Evolutionary conservation across 2,329 filamentous ascomycete species (phyloP), one percentile per base, ranked within the genome.

Genomic region (Waltergamsia citrina): DNA sequence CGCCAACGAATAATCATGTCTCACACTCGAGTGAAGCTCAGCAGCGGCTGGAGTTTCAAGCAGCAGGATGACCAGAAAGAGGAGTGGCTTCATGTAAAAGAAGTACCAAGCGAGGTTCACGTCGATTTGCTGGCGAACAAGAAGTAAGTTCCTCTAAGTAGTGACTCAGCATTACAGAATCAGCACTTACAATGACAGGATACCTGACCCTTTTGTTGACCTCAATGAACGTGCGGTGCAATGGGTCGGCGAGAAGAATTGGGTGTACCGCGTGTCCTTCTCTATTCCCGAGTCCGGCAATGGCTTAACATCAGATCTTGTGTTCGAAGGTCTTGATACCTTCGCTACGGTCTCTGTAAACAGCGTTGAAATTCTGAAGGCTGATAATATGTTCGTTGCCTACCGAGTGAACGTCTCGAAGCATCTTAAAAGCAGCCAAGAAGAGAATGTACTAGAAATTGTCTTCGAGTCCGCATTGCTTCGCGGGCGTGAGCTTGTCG

Each of bases 261-360:
- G 76, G 76, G 58, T 62, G 2, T 81, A 81, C 48, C 61, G 60
- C 7, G 64, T 60, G 16, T 23, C 29, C n/a, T 2, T 62, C 63
- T 39, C 29, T 37, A 10, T 46, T 43, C 9, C 49, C 50, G n/a
- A 5, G 17, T 7, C 12, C 19, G 8, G 12, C 31, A 16, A 14
- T n/a, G n/a, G n/a, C n/a, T n/a, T n/a, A 14, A 25, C 24, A 11
- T 25, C 33, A 14, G 63, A 72, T 12, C 54, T 81, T 5, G 69
- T 74, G 8, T 78, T 81, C 37, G 67, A 78, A 43, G 77, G 77
- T 0, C 63, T 81, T 2, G 77, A 81, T 45, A 81, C 76, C 1
- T 78, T 76, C 41, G 72, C 74, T 1, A 71, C 62, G 0, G 72
- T 78, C 23, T 60, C 45, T 8, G 58, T 81, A 14, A 76, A 80